These are phyloP conservation scores for Calonectria crousiana DNA, from an alignment of 2,329 filamentous ascomycete species.

Conservation along the genomic window DNA sequence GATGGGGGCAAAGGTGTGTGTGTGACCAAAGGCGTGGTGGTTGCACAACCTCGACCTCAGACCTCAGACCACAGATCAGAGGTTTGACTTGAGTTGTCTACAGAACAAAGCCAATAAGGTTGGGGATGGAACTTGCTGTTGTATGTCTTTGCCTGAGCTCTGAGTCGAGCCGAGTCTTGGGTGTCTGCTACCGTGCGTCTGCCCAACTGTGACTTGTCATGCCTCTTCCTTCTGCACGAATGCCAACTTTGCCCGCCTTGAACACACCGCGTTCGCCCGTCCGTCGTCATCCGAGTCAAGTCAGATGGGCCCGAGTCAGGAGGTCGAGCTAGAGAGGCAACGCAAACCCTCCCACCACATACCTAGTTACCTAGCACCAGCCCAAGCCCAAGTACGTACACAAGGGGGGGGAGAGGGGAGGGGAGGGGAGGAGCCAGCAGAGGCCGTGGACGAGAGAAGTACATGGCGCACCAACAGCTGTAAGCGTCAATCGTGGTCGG, in stretches of 20 bases:
- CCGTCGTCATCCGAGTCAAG: constrained; percentile 46
- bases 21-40: constrained; percentile 19
- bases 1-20: constrained; percentile 16
- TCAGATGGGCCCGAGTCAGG: constrained; percentile 45
- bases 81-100: neutral
- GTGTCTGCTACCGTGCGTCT: neutral
- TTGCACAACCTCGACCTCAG: constrained; percentile 18
- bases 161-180: constrained; percentile 19
- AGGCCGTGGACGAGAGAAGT: constrained; percentile 3
- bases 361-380: constrained; percentile 4
- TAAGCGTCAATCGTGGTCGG: constrained; percentile 7
- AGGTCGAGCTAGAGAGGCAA: constrained; percentile 31
- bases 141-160: constrained; percentile 15
- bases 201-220: neutral
- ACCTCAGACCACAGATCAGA: constrained; percentile 4
- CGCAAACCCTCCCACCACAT: constrained; percentile 20
- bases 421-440: neutral
- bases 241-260: constrained; percentile 23
- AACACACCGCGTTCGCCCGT: constrained; percentile 34
- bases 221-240: neutral
- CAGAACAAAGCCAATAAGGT: constrained; percentile 10
- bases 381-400: constrained; percentile 7
- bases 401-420: too few species aligned
- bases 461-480: constrained; percentile 20
- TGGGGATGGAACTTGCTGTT: constrained; percentile 9